Evolutionary conservation across 2,329 filamentous ascomycete species (phyloP), one percentile per base, ranked within the genome.

Genomic region (Diaporthe eres): DNA sequence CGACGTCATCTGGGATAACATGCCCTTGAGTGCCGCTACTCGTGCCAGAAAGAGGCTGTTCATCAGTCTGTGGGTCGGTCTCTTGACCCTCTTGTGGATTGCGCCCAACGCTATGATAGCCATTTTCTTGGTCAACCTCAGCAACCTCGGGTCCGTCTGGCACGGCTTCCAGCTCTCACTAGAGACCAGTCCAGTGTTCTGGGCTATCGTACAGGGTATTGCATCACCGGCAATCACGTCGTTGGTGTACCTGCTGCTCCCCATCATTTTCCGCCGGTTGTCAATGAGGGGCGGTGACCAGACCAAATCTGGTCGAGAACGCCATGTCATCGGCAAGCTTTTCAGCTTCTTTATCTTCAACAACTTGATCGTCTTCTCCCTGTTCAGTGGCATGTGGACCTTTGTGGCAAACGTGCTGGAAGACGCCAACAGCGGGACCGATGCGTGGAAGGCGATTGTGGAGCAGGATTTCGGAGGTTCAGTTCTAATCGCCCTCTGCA

Each of bases 301-400:
- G 78, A 98, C 95, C 65, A 99, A 98, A 85, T 98, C 95, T 0
- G 94, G 95, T 37, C 92, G 97, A 73, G 97, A 99, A 83, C 90
- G 95, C 42, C 96, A 98, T 83, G 97, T 99, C 71, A 90, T 97
- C 76, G 92, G 92, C 77, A 97, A 98, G 84, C 89, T 99, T 3
- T 99, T 97, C 85, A 90, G 94, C 25, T 99, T 99, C 86, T 99
- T 99, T 84, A 91, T 98, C 71, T 95, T 99, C 88, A 99, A 99
- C 90, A 98, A 98, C 82, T 85, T 99, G 74, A 87, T 99, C 79
- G 92, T 98, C 75, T 98, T 98, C 84, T 98, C 96, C 15, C 87
- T 98, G 19, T 98, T 98, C 84, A 95, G 94, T 60, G 92, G 94
- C 1, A 85, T 95, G 22, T 98, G 95, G 92, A 87, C 87, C 1